Base-by-base conservation (phyloP, 2,329 filamentous ascomycete species). In the Fusarium sp. region DNA sequence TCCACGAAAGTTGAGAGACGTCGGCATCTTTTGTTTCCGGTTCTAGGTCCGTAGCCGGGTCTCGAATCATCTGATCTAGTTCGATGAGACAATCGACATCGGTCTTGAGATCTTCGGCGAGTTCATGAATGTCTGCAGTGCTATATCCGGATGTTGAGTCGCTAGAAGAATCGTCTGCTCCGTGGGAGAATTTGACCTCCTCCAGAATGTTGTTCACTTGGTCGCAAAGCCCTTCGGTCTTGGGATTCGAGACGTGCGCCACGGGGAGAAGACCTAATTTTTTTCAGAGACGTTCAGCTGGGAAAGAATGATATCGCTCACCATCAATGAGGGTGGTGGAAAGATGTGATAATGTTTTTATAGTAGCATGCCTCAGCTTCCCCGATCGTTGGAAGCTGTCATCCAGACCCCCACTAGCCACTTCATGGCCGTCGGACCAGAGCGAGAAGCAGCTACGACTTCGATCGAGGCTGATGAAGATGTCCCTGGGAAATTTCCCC, bases 31-130 rank as follows among this genome's bases (percentile, higher is more conserved):
- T 11, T 17, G 11, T 17, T n/a, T 59, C 32, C 2, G n/a, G 22
- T 15, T 35, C 30, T 14, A 12, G 10, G 15, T 64, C 65, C 12
- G 59, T 25, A 1, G 40, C 33, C 4, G 65, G 60, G 22, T 30
- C 58, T 22, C 15, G n/a, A 9, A 68, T 20, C 4, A 68, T 22
- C 1, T 20, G 61, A 3, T 64, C 60, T 0, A 68, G 60, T 15
- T 68, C 60, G n/a, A 64, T 64, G 6, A 68, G 40, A 60, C 65
- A 68, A 32, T 35, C 27, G 9, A 50, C 40, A 20, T 68, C 65
- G 4, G 38, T 64, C 30, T 52, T 50, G 5, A 68, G 33, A 25
- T 68, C 65, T 10, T 68, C 25, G 2, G 40, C 40, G 2, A 68
- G 30, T 15, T 68, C 65, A 9, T n/a, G 15, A 4, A 25, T 4